These are phyloP conservation scores for Fagopyrum tataricum DNA, from an alignment of 148 eudicot genomes.

Conservation along the genomic window DNA sequence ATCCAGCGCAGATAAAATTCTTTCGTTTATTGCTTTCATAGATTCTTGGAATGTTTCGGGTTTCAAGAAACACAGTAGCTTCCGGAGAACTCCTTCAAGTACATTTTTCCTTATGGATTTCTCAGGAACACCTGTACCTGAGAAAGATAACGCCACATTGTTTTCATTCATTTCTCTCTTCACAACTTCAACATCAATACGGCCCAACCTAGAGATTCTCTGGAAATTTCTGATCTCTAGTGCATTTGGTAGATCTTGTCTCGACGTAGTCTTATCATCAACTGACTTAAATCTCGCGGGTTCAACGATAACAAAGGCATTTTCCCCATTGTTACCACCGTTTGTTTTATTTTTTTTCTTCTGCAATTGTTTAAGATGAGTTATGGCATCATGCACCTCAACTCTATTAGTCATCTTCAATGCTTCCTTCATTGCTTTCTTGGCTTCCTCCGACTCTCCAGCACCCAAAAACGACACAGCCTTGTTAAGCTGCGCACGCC, in stretches of 20 bases:
- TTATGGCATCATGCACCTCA: slow-evolving; percentile 88
- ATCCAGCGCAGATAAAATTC: slow-evolving; percentile 70
- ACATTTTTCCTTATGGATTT: slow-evolving; percentile 85
- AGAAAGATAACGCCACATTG: slow-evolving; percentile 65
- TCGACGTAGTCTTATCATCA: slow-evolving; percentile 66
- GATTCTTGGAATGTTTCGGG: slow-evolving; percentile 95
- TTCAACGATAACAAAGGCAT: slow-evolving; percentile 48
- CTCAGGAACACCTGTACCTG: slow-evolving; percentile 73
- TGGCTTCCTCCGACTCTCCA: slow-evolving; percentile 93
- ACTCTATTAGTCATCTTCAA: slow-evolving; percentile 95
- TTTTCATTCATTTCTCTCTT: slow-evolving; percentile 71
- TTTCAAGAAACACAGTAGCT: slow-evolving; percentile 69
- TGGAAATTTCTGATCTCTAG: slow-evolving; percentile 85
- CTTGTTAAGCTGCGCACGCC: slow-evolving; percentile 94
- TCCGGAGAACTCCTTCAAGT: slow-evolving; percentile 67
- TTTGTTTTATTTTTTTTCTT: slow-evolving; percentile 71
- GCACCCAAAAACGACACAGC: slow-evolving; percentile 95
- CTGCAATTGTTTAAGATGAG: slow-evolving; percentile 91
- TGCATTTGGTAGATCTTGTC: slow-evolving; percentile 70
- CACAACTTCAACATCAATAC: slow-evolving; percentile 70
- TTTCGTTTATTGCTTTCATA: slow-evolving; percentile 80
- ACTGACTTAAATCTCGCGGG: slow-evolving; percentile 61
- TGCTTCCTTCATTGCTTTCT: slow-evolving; percentile 89
- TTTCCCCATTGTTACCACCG: slow-evolving; percentile 65
- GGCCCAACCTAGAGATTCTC: slow-evolving; percentile 71